Conservation (phyloP, 306 rosid species). For the Luffa acutangula region DNA sequence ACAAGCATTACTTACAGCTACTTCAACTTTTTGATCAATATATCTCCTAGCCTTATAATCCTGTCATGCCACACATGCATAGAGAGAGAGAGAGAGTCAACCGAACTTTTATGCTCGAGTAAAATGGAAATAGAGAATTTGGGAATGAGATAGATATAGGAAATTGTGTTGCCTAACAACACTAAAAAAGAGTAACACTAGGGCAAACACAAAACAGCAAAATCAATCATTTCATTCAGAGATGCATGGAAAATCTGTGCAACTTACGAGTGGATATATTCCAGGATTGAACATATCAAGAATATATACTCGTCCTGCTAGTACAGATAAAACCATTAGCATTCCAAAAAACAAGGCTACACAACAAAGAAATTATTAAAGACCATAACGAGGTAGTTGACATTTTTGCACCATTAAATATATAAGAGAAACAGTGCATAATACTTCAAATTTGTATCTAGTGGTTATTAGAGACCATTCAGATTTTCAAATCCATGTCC, state of each 20-base stretch:
- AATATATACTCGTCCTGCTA: slow-evolving; percentile 69
- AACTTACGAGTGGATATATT: slow-evolving; percentile 79
- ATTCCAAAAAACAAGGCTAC: too few relatives aligned
- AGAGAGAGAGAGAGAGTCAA: neutral
- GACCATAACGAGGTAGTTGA: too few relatives aligned
- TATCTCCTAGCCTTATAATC: slow-evolving; percentile 73
- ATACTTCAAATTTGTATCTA: too few relatives aligned
- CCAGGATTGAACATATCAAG: slow-evolving; percentile 90
- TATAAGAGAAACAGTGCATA: too few relatives aligned
- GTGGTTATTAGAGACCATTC: too few relatives aligned
- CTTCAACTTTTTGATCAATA: slow-evolving; percentile 84
- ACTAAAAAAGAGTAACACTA: neutral
- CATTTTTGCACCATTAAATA: too few relatives aligned
- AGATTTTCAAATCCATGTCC: too few relatives aligned
- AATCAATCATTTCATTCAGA: neutral
- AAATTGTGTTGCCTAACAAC: neutral
- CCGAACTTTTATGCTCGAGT: neutral
- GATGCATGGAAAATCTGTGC: neutral
- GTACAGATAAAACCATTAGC: slow-evolving; percentile 19
- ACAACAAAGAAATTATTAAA: too few relatives aligned
- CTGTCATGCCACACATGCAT: slow-evolving; percentile 13
- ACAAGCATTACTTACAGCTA: slow-evolving; percentile 38
- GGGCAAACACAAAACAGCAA: slow-evolving; percentile 8
- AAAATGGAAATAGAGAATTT: neutral
- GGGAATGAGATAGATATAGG: neutral